Conservation (phyloP, 1,284 basidiomycete genomes). For the Puccinia brachypodii region DNA sequence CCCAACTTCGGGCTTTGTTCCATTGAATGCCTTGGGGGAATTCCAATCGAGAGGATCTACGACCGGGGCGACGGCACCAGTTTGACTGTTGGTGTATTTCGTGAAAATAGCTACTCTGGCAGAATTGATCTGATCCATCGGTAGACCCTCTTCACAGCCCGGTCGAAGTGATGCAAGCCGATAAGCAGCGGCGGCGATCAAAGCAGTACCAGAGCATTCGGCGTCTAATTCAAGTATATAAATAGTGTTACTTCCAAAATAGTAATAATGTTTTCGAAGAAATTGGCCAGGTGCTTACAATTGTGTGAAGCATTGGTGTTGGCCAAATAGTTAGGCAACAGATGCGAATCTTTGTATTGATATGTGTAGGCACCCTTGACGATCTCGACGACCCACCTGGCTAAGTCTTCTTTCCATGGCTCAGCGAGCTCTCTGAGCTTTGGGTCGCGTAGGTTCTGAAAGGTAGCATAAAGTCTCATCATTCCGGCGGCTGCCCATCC, state of each 20-base stretch:
- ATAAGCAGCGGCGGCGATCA: slow-evolving; percentile 41
- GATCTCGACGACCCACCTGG: slow-evolving; percentile 31
- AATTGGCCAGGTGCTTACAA: not conserved
- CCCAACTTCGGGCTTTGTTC: slow-evolving; percentile 55
- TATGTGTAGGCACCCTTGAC: slow-evolving; percentile 35
- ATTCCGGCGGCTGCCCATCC: slow-evolving; percentile 84
- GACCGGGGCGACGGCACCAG: slow-evolving; percentile 59
- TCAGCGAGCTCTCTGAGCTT: slow-evolving; percentile 1
- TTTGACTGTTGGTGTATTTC: not conserved
- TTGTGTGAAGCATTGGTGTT: slow-evolving; percentile 16
- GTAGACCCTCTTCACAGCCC: not conserved
- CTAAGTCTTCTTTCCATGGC: slow-evolving; percentile 37
- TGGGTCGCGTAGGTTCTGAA: slow-evolving; percentile 62
- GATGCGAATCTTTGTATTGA: not conserved
- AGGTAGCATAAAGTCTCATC: slow-evolving; percentile 73
- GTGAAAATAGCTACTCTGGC: slow-evolving; percentile 2
- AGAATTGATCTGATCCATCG: slow-evolving; percentile 20
- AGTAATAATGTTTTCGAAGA: not conserved
- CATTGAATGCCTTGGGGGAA: slow-evolving; percentile 52
- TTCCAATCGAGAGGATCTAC: slow-evolving; percentile 68
- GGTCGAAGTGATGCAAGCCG: slow-evolving; percentile 12
- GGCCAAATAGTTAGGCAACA: slow-evolving; percentile 40
- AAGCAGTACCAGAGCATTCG: slow-evolving; percentile 43
- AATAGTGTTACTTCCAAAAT: not conserved
- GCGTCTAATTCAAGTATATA: not conserved